Base-by-base conservation (phyloP, 2,329 filamentous ascomycete species). In the Lachnellula occidentalis region DNA sequence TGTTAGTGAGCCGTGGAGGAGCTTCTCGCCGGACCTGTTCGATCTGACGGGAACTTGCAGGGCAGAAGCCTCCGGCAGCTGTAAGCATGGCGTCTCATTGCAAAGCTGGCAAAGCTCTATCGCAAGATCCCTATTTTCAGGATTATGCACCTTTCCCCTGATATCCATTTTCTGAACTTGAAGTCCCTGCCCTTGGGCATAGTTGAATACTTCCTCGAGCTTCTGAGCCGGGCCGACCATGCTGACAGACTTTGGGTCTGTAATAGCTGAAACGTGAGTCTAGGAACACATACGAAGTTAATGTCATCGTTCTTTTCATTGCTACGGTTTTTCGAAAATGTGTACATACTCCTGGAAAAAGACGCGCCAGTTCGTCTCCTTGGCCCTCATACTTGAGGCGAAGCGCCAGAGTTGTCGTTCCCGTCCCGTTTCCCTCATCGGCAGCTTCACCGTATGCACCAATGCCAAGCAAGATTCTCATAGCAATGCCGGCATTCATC, bases 71-170 rank as follows among this genome's bases (percentile, higher is more conserved):
- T 37, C 14, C 2, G 50, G 50, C 3, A 52, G 31, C 17, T 50
- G n/a, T 17, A 50, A 22, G 15, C 34, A 17, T 17, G 50, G 15
- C 21, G 27, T 21, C 21, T 55, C 43, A 17, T 50, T 24, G 11
- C 36, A 53, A 12, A 47, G 45, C 24, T 22, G 19, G 12, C 36
- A 41, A 8, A 58, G 17, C 45, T 53, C 54, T 27, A 24, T 27
- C 12, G 50, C 47, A 5, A 56, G 36, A 9, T 53, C 27, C 2
- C 7, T 19, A 39, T 58, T 58, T 31, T 53, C 54, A 1, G 56
- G 54, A 43, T 58, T 58, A 15, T 58, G 56, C n/a, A 48, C 53
- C 22, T 54, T 58, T 11, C 56, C 56, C 22, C 54, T 24, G 34
- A 58, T 46, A 14, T 58, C 50, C 42, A 58, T 53, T 19, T 53